Evolutionary conservation across 2,329 filamentous ascomycete species (phyloP).

Genomic region (Sphaerulina musiva): DNA sequence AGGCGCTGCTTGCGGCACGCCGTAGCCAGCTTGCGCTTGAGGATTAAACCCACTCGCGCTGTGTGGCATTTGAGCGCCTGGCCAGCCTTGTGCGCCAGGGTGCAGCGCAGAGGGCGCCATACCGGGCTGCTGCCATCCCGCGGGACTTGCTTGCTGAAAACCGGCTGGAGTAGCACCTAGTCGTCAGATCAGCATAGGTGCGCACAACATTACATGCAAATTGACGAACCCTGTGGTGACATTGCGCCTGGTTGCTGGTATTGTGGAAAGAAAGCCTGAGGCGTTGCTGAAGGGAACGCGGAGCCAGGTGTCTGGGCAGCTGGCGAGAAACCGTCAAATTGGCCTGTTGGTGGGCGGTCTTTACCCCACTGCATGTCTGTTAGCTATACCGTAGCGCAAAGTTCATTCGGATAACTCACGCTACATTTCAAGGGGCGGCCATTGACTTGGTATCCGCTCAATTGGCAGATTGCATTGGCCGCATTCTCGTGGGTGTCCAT

Average conservation of each 20-base stretch:
- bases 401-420: slow-evolving; percentile 55
- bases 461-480: slow-evolving; percentile 94
- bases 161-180: slow-evolving; percentile 47
- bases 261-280: slow-evolving; percentile 80
- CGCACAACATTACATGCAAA: background rate
- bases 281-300: slow-evolving; percentile 65
- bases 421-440: slow-evolving; percentile 96
- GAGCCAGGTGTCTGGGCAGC: slow-evolving; percentile 64
- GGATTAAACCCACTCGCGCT: slow-evolving; percentile 77
- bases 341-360: slow-evolving; percentile 82
- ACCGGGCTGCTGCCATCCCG: slow-evolving; percentile 47
- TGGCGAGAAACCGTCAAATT: slow-evolving; percentile 70
- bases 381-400: slow-evolving; percentile 22
- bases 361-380: slow-evolving; percentile 76
- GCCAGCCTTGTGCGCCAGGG: slow-evolving; percentile 38
- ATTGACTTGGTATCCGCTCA: slow-evolving; percentile 97
- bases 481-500: slow-evolving; percentile 99
- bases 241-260: slow-evolving; percentile 67
- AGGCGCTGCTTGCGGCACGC: slow-evolving; percentile 44
- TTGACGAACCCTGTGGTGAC: slow-evolving; percentile 43
- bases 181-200: slow-evolving; percentile 4
- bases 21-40: slow-evolving; percentile 43
- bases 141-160: slow-evolving; percentile 59
- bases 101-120: slow-evolving; percentile 38
- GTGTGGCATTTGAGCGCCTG: slow-evolving; percentile 41